Conservation (phyloP, 2,329 filamentous ascomycete genomes). For the Ceratocystis cacaofunesta region DNA sequence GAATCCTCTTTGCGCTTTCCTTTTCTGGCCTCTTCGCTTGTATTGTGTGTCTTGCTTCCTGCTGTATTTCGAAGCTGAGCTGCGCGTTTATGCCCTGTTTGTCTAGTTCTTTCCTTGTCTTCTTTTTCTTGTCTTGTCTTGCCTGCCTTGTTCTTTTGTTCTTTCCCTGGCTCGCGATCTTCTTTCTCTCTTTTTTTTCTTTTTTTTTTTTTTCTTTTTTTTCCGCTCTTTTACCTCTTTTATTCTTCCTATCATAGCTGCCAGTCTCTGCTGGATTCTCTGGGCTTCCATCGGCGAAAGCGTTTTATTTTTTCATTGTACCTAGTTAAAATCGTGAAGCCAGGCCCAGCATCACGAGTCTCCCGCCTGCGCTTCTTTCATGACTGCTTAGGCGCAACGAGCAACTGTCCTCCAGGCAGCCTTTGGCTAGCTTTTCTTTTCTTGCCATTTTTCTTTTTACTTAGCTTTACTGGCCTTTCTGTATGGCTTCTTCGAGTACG, state of each 20-base stretch:
- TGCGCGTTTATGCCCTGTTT: background rate
- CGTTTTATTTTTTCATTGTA: background rate
- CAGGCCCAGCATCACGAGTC: no score
- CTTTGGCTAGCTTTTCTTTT: conserved; percentile 6
- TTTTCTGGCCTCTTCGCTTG: background rate
- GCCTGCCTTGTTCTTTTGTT: background rate
- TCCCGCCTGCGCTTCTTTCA: background rate
- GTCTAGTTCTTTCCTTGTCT: conserved; percentile 2
- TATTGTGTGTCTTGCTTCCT: conserved; percentile 1
- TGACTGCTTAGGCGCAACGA: background rate
- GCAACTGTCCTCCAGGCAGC: background rate
- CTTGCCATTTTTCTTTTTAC: background rate
- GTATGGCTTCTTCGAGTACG: conserved; percentile 16
- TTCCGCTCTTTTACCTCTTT: background rate
- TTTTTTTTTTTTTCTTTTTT: background rate
- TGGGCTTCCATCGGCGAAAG: background rate
- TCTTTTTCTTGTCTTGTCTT: background rate
- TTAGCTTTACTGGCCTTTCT: conserved; percentile 5
- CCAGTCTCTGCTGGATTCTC: background rate
- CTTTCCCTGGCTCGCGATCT: conserved; percentile 1
- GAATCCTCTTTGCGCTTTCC: background rate
- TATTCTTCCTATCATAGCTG: background rate
- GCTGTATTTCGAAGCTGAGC: background rate
- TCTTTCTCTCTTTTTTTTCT: background rate
- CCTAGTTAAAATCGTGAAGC: background rate